Conservation (phyloP, 2,329 filamentous ascomycete genomes). For the Beauveria medogensis region DNA sequence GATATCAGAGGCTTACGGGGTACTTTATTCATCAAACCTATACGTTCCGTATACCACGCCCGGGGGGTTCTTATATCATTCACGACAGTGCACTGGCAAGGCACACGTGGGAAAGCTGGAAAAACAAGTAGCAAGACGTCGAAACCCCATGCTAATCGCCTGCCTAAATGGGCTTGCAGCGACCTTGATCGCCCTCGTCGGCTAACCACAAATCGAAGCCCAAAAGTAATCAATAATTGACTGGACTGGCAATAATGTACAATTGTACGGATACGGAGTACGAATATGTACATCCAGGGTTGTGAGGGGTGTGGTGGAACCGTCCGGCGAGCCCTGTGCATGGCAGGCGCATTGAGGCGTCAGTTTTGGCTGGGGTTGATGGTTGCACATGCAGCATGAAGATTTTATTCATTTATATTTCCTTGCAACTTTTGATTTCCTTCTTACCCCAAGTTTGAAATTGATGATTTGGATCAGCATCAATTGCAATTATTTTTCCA, state of each 20-base stretch:
- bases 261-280: not conserved
- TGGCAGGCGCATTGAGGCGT: not conserved
- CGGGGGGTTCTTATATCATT: too few relatives aligned
- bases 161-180: not conserved
- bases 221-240: not conserved
- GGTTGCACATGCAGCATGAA: not conserved
- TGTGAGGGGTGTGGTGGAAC: not conserved
- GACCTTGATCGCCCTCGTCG: conserved; percentile 3
- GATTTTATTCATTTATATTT: not conserved
- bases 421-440: not conserved
- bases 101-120: too few relatives aligned
- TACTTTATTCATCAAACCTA: too few relatives aligned
- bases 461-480: not conserved
- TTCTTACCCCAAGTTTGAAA: not conserved
- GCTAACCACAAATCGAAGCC: not conserved
- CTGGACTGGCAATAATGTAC: not conserved
- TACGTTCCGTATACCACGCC: not conserved
- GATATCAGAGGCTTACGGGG: too few relatives aligned
- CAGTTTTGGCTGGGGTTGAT: not conserved
- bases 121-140: too few relatives aligned
- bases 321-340: not conserved
- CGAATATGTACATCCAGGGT: not conserved
- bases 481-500: not conserved
- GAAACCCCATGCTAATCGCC: not conserved
- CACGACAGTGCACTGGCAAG: too few relatives aligned